A percentile compares a stretch with the other conserved stretches of the same genome.
phyloP scores from a whole-genome alignment of 192 early-diverging fungal species.

The Backusella liffmaniae region DNA sequence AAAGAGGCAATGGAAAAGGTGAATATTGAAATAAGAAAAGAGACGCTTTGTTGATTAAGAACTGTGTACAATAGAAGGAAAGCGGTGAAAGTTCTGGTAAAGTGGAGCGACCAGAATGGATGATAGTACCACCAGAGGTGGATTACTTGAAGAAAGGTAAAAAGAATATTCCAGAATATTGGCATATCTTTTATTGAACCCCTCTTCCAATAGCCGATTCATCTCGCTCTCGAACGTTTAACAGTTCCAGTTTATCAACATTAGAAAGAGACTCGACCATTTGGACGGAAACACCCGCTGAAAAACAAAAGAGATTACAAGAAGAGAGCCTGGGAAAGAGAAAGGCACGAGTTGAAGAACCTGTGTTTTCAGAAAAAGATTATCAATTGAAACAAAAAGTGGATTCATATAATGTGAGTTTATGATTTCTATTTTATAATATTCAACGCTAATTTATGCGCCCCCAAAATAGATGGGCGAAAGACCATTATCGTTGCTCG shows the following conservation, averaged over 20 bases:
- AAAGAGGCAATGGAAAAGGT: slow-evolving; percentile 28
- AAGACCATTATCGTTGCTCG: slow-evolving; percentile 31
- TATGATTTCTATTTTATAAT: not conserved
- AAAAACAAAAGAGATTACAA: slow-evolving; percentile 12
- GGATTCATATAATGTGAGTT: slow-evolving; percentile 27
- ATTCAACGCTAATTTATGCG: not conserved
- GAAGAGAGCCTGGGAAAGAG: slow-evolving; percentile 7
- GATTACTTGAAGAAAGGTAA: slow-evolving; percentile 33
- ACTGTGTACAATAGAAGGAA: not conserved
- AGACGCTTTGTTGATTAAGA: not conserved
- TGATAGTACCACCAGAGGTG: slow-evolving; percentile 34
- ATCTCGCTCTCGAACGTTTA: slow-evolving; percentile 25
- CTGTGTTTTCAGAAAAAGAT: slow-evolving; percentile 6
- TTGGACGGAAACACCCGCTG: slow-evolving; percentile 33
- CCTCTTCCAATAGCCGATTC: slow-evolving; percentile 7
- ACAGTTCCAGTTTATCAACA: slow-evolving; percentile 4
- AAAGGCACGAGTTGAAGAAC: not conserved
- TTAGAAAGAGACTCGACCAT: slow-evolving; percentile 16
- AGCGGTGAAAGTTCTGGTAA: not conserved
- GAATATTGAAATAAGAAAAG: not conserved
- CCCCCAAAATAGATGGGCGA: slow-evolving; percentile 2
- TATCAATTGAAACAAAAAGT: slow-evolving; percentile 16
- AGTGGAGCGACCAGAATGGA: slow-evolving; percentile 35
- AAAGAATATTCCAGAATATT: not conserved
- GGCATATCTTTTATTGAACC: too few relatives aligned